Conservation (phyloP, 306 rosid genomes). For the Calophaca sinica region DNA sequence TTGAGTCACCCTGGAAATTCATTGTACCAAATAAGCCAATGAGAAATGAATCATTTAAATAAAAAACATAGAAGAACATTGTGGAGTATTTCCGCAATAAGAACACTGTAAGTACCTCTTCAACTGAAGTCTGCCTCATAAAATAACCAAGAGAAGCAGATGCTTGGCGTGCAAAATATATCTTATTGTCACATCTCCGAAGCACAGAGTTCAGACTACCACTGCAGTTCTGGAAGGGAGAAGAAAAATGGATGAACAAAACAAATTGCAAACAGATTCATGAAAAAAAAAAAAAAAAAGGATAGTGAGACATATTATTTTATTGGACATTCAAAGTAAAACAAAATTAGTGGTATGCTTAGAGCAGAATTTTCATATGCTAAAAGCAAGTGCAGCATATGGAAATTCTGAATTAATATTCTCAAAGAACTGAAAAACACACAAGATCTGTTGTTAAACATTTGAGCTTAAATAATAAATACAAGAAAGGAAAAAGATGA, state of each 20-base stretch:
- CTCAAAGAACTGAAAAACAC: no score
- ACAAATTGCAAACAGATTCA: conserved; percentile 24
- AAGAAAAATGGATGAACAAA: conserved; percentile 35
- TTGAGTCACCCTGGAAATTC: conserved; percentile 54
- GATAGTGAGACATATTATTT: no score
- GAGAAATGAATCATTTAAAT: conserved; percentile 23
- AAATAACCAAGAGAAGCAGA: conserved; percentile 65
- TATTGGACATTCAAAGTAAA: no score
- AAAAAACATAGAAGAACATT: conserved; percentile 13
- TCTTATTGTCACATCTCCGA: conserved; percentile 59
- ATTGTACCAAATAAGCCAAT: conserved; percentile 1
- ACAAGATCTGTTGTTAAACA: no score
- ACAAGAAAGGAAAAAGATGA: no score
- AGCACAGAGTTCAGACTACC: conserved; percentile 60
- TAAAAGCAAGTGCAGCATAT: no score
- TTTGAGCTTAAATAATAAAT: no score
- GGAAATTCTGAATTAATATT: no score
- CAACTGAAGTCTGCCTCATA: conserved; percentile 65
- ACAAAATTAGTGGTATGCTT: no score
- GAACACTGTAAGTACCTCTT: conserved; percentile 54
- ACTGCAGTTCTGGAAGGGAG: conserved; percentile 62
- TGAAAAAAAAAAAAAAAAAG: background rate
- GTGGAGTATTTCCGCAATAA: conserved; percentile 5
- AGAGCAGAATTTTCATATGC: conserved; percentile 22
- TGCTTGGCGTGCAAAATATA: conserved; percentile 72